phyloP scores from a whole-genome alignment of 2,329 filamentous ascomycete species.

The Didymella pomorum region DNA sequence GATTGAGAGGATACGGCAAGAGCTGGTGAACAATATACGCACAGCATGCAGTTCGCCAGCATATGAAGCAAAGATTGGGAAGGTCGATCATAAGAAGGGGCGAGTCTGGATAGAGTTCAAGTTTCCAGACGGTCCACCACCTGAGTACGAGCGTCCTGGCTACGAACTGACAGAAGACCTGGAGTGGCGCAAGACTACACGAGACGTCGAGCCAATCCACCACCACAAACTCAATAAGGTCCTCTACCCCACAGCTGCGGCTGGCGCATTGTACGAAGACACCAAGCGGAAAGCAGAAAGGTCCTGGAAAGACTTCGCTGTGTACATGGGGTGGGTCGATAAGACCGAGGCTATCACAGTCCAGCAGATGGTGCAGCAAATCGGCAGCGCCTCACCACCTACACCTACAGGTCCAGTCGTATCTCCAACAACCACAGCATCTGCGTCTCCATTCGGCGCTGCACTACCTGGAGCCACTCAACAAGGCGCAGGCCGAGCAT shows the following conservation, averaged over 20 bases:
- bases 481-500: conserved; percentile 14
- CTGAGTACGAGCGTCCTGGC: conserved; percentile 58
- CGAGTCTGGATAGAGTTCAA: conserved; percentile 58
- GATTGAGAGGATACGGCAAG: conserved; percentile 51
- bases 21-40: conserved; percentile 51
- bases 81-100: conserved; percentile 52
- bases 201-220: conserved; percentile 42
- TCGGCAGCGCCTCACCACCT: conserved; percentile 19
- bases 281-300: conserved; percentile 29
- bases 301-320: conserved; percentile 35
- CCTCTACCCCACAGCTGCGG: conserved; percentile 32
- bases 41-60: conserved; percentile 17
- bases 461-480: conserved; percentile 27
- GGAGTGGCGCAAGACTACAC: conserved; percentile 42
- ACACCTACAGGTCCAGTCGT: conserved; percentile 9
- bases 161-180: conserved; percentile 52
- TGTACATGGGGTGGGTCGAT: conserved; percentile 38
- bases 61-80: conserved; percentile 40
- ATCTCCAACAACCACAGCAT: conserved; percentile 17
- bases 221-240: conserved; percentile 48
- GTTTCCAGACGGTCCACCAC: conserved; percentile 58
- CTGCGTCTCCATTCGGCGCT: conserved; percentile 20
- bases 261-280: conserved; percentile 36
- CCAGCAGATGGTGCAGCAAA: conserved; percentile 25
- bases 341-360: conserved; percentile 24